A percentile compares a stretch with the other conserved stretches of the same genome.
Evolutionary conservation across 2,329 filamentous ascomycete genomes (phyloP).

Genomic region (Alternaria angustiovoidea): DNA sequence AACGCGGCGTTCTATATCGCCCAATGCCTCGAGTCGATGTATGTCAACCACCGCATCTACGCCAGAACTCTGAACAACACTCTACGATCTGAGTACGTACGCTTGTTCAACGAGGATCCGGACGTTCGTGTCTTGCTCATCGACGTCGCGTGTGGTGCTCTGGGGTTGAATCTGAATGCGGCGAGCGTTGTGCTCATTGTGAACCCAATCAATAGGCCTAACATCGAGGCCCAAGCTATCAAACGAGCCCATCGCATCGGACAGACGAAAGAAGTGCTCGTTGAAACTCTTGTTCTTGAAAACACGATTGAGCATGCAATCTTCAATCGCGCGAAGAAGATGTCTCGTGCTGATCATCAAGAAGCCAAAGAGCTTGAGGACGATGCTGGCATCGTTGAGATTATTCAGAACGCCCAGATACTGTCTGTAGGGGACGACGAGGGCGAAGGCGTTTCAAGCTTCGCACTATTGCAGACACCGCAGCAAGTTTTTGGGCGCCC

Average conservation of each 20-base stretch:
- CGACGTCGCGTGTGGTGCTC: conserved; percentile 88
- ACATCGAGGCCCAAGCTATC: conserved; percentile 88
- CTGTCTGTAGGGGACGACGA: conserved; percentile 53
- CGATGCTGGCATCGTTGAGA: conserved; percentile 64
- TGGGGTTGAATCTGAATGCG: conserved; percentile 83
- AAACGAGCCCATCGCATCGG: conserved; percentile 90
- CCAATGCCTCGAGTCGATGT: conserved; percentile 77
- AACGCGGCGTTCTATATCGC: conserved; percentile 88
- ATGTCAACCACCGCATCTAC: conserved; percentile 71
- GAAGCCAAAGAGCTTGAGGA: conserved; percentile 67
- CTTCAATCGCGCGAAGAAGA: conserved; percentile 73
- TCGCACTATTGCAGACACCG: conserved; percentile 52
- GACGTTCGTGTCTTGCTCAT: conserved; percentile 83
- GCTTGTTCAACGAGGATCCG: conserved; percentile 75
- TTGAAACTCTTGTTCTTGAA: conserved; percentile 83
- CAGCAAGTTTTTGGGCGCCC: conserved; percentile 57
- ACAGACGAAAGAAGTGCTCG: conserved; percentile 77
- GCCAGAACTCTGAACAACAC: conserved; percentile 68
- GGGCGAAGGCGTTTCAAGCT: conserved; percentile 42
- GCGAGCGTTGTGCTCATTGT: conserved; percentile 90
- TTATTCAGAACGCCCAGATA: conserved; percentile 65
- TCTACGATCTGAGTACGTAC: conserved; percentile 76
- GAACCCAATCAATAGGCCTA: conserved; percentile 83
- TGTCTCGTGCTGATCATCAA: conserved; percentile 70
- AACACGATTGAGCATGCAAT: conserved; percentile 88